These are phyloP conservation scores for Schizophyllum commune DNA, from an alignment of 1,284 basidiomycete genomes.

Conservation along the genomic window DNA sequence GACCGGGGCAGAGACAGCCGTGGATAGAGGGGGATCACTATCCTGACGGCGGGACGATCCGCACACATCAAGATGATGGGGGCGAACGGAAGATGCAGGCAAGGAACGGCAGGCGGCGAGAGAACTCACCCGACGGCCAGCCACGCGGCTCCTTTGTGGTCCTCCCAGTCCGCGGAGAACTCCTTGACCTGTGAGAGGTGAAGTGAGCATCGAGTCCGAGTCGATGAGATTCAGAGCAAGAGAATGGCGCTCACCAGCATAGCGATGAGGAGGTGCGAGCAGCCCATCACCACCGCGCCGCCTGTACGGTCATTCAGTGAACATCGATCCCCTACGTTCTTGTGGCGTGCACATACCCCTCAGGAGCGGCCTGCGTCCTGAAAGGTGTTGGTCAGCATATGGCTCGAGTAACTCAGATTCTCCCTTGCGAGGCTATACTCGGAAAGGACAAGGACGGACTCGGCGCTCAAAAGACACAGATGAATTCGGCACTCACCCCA, in stretches of 20 bases:
- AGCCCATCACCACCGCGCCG: slow-evolving; percentile 66
- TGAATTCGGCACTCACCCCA: slow-evolving; percentile 42
- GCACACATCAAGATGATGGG: no score
- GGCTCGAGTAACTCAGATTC: no score
- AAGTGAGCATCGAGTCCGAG: not conserved
- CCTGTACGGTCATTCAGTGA: slow-evolving; percentile 21
- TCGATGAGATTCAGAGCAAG: not conserved
- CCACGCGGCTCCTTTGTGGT: slow-evolving; percentile 54
- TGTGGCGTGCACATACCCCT: slow-evolving; percentile 28
- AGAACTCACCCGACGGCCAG: slow-evolving; percentile 49
- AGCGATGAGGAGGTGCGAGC: slow-evolving; percentile 67
- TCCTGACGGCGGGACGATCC: no score
- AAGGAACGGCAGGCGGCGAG: not conserved
- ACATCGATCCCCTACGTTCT: no score
- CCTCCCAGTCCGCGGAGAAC: slow-evolving; percentile 47
- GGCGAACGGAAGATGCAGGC: not conserved
- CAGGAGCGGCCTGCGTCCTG: slow-evolving; percentile 58
- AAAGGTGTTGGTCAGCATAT: no score
- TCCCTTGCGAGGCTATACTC: no score
- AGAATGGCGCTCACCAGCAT: slow-evolving; percentile 38
- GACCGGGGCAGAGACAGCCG: no score
- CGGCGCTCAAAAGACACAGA: not conserved
- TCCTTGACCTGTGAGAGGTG: slow-evolving; percentile 32
- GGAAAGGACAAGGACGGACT: not conserved
- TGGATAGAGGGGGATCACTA: no score